Conservation (phyloP, 257 asterid species). For the Solanum arcanum region DNA sequence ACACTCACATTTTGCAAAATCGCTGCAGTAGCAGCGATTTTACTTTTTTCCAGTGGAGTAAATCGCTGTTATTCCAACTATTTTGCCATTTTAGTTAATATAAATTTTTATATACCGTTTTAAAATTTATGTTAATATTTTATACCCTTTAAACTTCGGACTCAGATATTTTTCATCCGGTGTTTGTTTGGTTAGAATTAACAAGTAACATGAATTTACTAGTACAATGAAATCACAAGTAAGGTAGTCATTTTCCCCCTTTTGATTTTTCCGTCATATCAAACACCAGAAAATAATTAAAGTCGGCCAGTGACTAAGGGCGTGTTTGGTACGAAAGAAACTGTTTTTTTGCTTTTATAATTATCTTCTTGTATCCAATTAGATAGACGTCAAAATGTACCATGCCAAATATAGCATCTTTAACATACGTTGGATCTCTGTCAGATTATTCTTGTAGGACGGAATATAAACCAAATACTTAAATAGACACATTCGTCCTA, state of each 20-base stretch:
- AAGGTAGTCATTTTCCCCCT: background rate
- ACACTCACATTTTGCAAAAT: too few species aligned
- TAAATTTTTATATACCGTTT: too few species aligned
- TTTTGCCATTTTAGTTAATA: too few species aligned
- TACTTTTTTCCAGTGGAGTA: too few species aligned
- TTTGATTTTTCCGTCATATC: background rate
- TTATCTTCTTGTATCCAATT: background rate
- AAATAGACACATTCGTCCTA: too few species aligned
- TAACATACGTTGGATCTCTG: background rate
- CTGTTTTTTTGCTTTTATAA: background rate
- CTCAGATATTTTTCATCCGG: background rate
- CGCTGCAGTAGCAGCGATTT: too few species aligned
- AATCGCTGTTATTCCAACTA: too few species aligned
- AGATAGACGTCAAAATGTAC: background rate
- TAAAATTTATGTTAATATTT: too few species aligned
- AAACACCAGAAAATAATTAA: background rate
- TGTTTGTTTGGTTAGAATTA: background rate
- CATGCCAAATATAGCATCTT: background rate
- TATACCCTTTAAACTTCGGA: too few species aligned
- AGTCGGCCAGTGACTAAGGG: background rate
- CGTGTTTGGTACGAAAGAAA: background rate
- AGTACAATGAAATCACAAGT: background rate
- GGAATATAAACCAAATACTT: background rate
- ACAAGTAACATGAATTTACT: background rate
- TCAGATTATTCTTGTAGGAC: background rate